Evolutionary conservation across 805 yeast genomes (phyloP).

Genomic region (Metschnikowia orientalis): DNA sequence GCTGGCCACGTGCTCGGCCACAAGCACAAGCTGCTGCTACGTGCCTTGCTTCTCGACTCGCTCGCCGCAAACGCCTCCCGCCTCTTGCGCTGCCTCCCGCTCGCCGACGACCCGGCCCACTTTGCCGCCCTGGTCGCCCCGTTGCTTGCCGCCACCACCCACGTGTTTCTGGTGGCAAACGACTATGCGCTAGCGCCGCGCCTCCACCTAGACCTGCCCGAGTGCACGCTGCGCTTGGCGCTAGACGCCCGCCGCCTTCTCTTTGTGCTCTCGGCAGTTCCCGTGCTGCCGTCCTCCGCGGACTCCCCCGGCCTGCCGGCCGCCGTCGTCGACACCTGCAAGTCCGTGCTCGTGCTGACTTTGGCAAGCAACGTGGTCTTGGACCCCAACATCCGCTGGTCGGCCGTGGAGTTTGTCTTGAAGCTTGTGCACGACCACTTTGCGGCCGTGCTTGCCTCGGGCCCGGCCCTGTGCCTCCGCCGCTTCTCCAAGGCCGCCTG

Average conservation of each 20-base stretch:
- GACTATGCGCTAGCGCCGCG: conserved; percentile 33
- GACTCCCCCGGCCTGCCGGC: background rate
- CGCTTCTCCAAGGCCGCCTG: conserved; percentile 18
- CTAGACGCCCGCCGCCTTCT: conserved; percentile 29
- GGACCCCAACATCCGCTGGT: conserved; percentile 24
- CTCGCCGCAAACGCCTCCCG: conserved; percentile 15
- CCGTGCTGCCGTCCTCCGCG: background rate
- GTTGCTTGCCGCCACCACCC: conserved; percentile 19
- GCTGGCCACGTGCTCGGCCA: conserved; percentile 27
- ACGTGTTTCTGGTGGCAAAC: conserved; percentile 33
- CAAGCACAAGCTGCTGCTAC: conserved; percentile 22
- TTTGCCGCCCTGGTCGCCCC: conserved; percentile 1
- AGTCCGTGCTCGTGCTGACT: conserved; percentile 29
- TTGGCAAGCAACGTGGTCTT: conserved; percentile 26
- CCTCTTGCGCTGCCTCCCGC: conserved; percentile 3
- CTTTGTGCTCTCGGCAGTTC: conserved; percentile 21
- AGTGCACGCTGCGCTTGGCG: conserved; percentile 27
- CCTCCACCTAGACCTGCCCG: conserved; percentile 21
- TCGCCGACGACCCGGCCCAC: background rate
- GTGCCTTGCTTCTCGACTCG: conserved; percentile 15
- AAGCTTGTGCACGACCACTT: conserved; percentile 25
- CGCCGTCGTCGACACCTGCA: conserved; percentile 20
- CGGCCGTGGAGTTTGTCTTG: conserved; percentile 23
- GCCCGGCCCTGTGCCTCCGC: background rate
- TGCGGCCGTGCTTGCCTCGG: background rate